Conservation (phyloP, 805 yeast species). For the Zygoascus tannicola region DNA sequence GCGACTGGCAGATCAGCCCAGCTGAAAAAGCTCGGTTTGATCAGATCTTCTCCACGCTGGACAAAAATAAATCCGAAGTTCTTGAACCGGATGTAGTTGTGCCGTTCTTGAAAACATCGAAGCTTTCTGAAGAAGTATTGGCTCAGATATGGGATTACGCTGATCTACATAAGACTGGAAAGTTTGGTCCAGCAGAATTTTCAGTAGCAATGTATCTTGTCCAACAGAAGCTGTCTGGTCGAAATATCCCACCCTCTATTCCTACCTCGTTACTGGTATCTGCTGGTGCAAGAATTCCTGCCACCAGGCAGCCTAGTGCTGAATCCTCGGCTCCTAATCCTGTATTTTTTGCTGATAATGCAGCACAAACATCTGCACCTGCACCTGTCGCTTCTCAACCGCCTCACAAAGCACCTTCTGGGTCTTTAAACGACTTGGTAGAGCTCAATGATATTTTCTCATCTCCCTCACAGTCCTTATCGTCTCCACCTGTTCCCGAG, state of each 20-base stretch:
- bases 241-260: constrained; percentile 64
- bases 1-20: constrained; percentile 60
- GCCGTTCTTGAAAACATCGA: constrained; percentile 78
- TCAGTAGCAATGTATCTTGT: constrained; percentile 90
- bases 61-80: constrained; percentile 50
- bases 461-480: constrained; percentile 27
- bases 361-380: background rate
- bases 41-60: constrained; percentile 67
- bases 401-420: constrained; percentile 9
- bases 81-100: constrained; percentile 78
- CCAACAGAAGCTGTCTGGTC: constrained; percentile 73
- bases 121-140: constrained; percentile 70
- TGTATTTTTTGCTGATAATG: constrained; percentile 1
- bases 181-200: constrained; percentile 72
- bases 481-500: constrained; percentile 22
- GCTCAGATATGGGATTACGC: constrained; percentile 83
- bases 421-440: constrained; percentile 26
- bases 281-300: constrained; percentile 2
- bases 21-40: constrained; percentile 72
- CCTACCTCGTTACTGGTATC: constrained; percentile 49
- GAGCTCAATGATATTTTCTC: constrained; percentile 49
- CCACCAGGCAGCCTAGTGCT: constrained; percentile 4
- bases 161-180: constrained; percentile 79
- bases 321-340: constrained; percentile 8
- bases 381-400: background rate